Evolutionary conservation across 345 rosid species (phyloP).

Genomic region (Populus ilicifolia): DNA sequence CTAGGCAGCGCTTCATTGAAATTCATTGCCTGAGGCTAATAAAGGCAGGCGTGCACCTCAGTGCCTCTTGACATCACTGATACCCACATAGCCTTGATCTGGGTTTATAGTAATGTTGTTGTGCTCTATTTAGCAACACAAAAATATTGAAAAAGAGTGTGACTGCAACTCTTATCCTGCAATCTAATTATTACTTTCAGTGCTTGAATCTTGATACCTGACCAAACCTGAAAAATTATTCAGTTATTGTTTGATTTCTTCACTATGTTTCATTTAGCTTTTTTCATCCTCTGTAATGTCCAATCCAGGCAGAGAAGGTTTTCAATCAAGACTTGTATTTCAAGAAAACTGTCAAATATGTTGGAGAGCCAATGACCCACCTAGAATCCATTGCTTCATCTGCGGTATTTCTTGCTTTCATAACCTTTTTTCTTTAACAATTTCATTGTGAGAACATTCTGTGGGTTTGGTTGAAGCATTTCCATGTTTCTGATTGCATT

Average conservation of each 20-base stretch:
- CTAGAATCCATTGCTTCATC: conserved; percentile 97
- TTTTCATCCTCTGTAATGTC: neutral
- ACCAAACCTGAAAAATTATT: too few relatives aligned
- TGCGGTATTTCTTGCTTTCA: conserved; percentile 53
- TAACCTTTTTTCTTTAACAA: neutral
- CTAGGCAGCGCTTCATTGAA: too few relatives aligned
- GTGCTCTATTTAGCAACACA: neutral
- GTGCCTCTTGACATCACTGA: too few relatives aligned
- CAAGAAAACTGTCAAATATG: conserved; percentile 83
- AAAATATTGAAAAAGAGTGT: neutral
- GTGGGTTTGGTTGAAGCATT: neutral
- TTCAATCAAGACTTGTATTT: conserved; percentile 87
- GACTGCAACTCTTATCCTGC: too few relatives aligned
- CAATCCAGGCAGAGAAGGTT: conserved; percentile 90
- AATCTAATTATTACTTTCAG: too few relatives aligned
- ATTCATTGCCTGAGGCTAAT: too few relatives aligned
- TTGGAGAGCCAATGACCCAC: conserved; percentile 95
- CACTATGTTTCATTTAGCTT: too few relatives aligned
- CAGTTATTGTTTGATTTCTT: too few relatives aligned
- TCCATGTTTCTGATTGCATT: neutral
- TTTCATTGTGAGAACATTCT: neutral
- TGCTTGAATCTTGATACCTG: too few relatives aligned
- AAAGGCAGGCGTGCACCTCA: too few relatives aligned
- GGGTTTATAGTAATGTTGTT: neutral
- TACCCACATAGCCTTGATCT: neutral